phyloP scores from a whole-genome alignment of 805 yeast species.

The Candida pseudofarinosa region DNA sequence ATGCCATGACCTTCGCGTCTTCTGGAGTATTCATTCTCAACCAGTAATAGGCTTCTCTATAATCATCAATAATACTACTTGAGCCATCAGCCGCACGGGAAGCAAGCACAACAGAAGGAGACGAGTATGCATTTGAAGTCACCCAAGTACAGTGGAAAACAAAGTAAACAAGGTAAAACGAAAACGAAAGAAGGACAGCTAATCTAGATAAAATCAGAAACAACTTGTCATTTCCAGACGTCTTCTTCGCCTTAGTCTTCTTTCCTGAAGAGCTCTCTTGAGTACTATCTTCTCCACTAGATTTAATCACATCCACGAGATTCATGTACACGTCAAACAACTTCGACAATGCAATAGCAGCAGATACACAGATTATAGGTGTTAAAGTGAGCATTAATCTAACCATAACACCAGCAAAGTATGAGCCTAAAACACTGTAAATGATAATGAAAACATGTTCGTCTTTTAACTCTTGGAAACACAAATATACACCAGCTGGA shows the following conservation, averaged over 20 bases:
- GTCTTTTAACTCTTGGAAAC: slow-evolving; percentile 84
- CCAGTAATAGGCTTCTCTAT: slow-evolving; percentile 99
- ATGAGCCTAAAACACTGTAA: slow-evolving; percentile 89
- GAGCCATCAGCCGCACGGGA: slow-evolving; percentile 83
- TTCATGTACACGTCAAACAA: slow-evolving; percentile 79
- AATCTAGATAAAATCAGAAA: slow-evolving; percentile 51
- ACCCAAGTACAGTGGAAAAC: slow-evolving; percentile 98
- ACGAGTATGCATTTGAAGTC: slow-evolving; percentile 90
- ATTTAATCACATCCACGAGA: slow-evolving; percentile 40
- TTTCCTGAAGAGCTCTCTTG: slow-evolving; percentile 5
- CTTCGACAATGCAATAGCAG: slow-evolving; percentile 83
- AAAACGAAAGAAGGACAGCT: slow-evolving; percentile 62
- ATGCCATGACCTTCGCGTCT: slow-evolving; percentile 93
- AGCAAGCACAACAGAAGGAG: slow-evolving; percentile 95
- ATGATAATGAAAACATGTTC: slow-evolving; percentile 92
- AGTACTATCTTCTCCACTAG: slow-evolving; percentile 9
- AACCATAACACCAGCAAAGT: slow-evolving; percentile 99
- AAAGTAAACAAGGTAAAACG: slow-evolving; percentile 70
- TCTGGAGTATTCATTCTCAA: slow-evolving; percentile 95
- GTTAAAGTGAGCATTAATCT: slow-evolving; percentile 95
- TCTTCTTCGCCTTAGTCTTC: slow-evolving; percentile 4
- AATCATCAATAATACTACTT: slow-evolving; percentile 84
- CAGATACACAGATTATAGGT: slow-evolving; percentile 91
- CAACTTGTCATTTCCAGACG: slow-evolving; percentile 14
- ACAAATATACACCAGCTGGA: slow-evolving; percentile 93